Conservation (phyloP, 2,329 filamentous ascomycete genomes). For the Stemphylium lycopersici region DNA sequence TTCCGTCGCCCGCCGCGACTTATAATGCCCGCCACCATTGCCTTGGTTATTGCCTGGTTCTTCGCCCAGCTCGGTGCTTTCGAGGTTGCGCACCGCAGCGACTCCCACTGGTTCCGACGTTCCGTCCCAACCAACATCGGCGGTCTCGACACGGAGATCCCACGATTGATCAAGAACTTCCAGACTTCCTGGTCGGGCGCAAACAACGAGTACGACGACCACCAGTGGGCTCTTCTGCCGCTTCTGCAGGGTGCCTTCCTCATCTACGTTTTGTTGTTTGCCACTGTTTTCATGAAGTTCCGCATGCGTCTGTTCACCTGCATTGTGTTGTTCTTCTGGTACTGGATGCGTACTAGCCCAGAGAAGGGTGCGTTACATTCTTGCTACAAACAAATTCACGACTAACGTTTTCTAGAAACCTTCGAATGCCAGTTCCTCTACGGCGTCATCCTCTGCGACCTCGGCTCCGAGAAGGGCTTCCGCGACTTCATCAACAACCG, state of each 20-base stretch:
- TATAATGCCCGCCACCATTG: constrained; percentile 60
- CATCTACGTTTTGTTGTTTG: constrained; percentile 57
- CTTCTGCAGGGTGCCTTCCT: constrained; percentile 59
- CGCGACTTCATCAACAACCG: constrained; percentile 53
- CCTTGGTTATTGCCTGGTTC: constrained; percentile 58
- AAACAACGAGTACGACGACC: constrained; percentile 60
- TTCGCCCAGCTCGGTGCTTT: constrained; percentile 59
- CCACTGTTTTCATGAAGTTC: constrained; percentile 57
- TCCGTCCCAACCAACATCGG: constrained; percentile 55
- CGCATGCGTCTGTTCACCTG: constrained; percentile 56
- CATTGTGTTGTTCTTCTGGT: constrained; percentile 56
- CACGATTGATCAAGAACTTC: constrained; percentile 54
- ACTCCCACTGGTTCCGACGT: constrained; percentile 60
- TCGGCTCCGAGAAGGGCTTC: constrained; percentile 55
- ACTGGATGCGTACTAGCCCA: constrained; percentile 54
- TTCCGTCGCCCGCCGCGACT: constrained; percentile 61
- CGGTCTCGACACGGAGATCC: constrained; percentile 54
- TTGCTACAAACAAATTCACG: not conserved
- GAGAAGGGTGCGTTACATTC: constrained; percentile 52
- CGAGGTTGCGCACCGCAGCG: constrained; percentile 54
- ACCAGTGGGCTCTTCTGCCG: constrained; percentile 62
- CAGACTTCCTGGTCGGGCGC: constrained; percentile 58
- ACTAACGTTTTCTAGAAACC: constrained; percentile 52
- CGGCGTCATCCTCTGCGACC: constrained; percentile 59
- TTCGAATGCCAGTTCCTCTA: constrained; percentile 61